These are phyloP conservation scores for Sequoia sempervirens DNA, from an alignment of 75 land plant genomes.

Conservation along the genomic window DNA sequence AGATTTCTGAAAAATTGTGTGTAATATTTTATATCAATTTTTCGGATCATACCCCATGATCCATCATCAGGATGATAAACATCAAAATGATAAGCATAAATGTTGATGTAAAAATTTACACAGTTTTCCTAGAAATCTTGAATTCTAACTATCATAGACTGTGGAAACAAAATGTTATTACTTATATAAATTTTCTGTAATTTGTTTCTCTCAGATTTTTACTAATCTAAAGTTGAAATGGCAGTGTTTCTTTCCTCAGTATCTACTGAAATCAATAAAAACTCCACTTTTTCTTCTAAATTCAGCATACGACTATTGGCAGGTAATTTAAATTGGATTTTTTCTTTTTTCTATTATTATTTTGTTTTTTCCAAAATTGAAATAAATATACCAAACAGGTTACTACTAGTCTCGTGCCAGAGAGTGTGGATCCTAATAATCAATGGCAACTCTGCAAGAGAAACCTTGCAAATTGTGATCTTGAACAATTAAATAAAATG, in stretches of 20 bases:
- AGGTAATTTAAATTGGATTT: not conserved
- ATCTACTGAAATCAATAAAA: slow-evolving; percentile 31
- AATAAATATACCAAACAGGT: not conserved
- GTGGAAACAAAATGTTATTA: too few relatives aligned
- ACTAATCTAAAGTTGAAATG: not conserved
- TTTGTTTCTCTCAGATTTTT: not conserved
- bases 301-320: slow-evolving; percentile 56
- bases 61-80: too few relatives aligned
- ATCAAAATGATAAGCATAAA: too few relatives aligned
- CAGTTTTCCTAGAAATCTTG: too few relatives aligned
- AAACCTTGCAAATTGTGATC: not conserved
- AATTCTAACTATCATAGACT: too few relatives aligned
- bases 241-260: slow-evolving; percentile 86
- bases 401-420: not conserved
- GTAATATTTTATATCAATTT: too few relatives aligned
- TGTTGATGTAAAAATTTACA: too few relatives aligned
- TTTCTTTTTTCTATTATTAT: not conserved
- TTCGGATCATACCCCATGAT: too few relatives aligned
- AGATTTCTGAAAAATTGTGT: too few relatives aligned
- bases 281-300: slow-evolving; percentile 62
- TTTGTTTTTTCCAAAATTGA: not conserved
- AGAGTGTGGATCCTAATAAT: not conserved
- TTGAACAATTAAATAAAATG: not conserved
- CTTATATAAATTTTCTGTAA: not conserved
- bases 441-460: not conserved